These are phyloP conservation scores for Lolium rigidum DNA, from an alignment of 176 grass and related monocot genomes.

Conservation along the genomic window DNA sequence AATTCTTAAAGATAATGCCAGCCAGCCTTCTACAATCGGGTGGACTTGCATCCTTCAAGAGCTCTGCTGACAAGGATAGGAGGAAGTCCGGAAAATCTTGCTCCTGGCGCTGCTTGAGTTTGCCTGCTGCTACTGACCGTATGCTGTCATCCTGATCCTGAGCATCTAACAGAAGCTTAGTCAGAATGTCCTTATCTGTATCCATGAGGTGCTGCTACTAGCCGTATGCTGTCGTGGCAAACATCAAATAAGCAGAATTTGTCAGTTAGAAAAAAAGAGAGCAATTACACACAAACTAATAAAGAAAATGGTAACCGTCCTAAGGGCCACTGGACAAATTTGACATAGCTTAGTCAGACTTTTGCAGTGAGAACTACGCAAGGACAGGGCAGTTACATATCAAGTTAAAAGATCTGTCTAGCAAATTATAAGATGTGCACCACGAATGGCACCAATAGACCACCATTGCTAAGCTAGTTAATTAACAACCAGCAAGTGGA, in stretches of 20 bases:
- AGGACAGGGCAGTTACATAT: background rate
- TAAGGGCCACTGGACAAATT: background rate
- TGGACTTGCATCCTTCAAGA: slow-evolving; percentile 69
- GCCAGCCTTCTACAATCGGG: slow-evolving; percentile 76
- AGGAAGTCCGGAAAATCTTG: slow-evolving; percentile 79
- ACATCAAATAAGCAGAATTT: background rate
- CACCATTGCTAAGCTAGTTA: background rate
- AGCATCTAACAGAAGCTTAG: slow-evolving; percentile 65
- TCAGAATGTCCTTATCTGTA: slow-evolving; percentile 71
- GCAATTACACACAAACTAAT: background rate
- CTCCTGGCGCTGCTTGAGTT: slow-evolving; percentile 80
- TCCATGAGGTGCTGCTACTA: background rate
- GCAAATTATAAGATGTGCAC: background rate
- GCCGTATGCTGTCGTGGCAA: slow-evolving; percentile 2
- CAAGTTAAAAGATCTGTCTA: background rate
- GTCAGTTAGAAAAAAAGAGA: background rate
- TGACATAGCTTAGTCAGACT: background rate
- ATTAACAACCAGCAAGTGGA: background rate
- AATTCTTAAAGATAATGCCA: slow-evolving; percentile 81
- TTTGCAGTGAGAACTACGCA: background rate
- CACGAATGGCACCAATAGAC: background rate
- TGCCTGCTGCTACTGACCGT: slow-evolving; percentile 63
- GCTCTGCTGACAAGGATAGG: slow-evolving; percentile 75
- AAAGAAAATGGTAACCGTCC: background rate
- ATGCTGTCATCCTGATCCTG: slow-evolving; percentile 70